A percentile compares a stretch with the other conserved stretches of the same genome.
Conservation (phyloP, 1,284 basidiomycete genomes). For the Apiotrichum mycotoxinovorans region DNA sequence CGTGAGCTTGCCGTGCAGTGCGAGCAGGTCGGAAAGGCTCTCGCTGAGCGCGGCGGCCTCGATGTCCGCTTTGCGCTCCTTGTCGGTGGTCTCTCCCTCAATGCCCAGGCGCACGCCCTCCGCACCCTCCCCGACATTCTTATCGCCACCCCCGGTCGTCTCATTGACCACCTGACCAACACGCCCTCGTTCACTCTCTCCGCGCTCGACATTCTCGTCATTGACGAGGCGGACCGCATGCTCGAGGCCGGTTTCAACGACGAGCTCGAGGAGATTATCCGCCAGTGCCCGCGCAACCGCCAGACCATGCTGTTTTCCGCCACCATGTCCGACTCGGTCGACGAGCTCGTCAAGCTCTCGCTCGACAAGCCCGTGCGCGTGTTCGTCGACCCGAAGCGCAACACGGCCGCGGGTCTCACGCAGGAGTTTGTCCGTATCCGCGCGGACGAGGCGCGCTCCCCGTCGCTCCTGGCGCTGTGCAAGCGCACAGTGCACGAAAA, state of each 20-base stretch:
- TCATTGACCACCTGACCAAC: slow-evolving; percentile 92
- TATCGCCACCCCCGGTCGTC: slow-evolving; percentile 89
- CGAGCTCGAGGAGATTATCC: slow-evolving; percentile 89
- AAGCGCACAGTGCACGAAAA: slow-evolving; percentile 77
- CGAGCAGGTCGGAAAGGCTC: slow-evolving; percentile 79
- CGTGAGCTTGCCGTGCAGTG: slow-evolving; percentile 93
- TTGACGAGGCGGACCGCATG: slow-evolving; percentile 98
- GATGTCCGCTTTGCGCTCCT: slow-evolving; percentile 84
- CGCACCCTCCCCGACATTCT: slow-evolving; percentile 85
- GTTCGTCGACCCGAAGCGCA: slow-evolving; percentile 91
- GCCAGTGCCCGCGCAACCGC: slow-evolving; percentile 76
- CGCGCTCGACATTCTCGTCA: slow-evolving; percentile 84
- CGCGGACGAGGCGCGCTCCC: slow-evolving; percentile 68
- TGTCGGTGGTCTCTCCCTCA: slow-evolving; percentile 89
- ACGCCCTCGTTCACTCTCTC: slow-evolving; percentile 91
- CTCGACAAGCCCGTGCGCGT: slow-evolving; percentile 86
- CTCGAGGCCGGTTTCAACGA: slow-evolving; percentile 96
- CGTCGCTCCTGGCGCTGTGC: slow-evolving; percentile 78
- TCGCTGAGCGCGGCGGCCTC: slow-evolving; percentile 69
- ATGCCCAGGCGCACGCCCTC: slow-evolving; percentile 80
- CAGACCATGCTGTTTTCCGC: slow-evolving; percentile 99
- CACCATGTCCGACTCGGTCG: slow-evolving; percentile 95
- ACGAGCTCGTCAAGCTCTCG: slow-evolving; percentile 86
- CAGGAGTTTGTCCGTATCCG: slow-evolving; percentile 94
- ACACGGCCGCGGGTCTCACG: slow-evolving; percentile 79